A percentile compares a stretch with the other conserved stretches of the same genome.
Conservation (phyloP, 2,329 filamentous ascomycete genomes). For the Beauveria asiatica region DNA sequence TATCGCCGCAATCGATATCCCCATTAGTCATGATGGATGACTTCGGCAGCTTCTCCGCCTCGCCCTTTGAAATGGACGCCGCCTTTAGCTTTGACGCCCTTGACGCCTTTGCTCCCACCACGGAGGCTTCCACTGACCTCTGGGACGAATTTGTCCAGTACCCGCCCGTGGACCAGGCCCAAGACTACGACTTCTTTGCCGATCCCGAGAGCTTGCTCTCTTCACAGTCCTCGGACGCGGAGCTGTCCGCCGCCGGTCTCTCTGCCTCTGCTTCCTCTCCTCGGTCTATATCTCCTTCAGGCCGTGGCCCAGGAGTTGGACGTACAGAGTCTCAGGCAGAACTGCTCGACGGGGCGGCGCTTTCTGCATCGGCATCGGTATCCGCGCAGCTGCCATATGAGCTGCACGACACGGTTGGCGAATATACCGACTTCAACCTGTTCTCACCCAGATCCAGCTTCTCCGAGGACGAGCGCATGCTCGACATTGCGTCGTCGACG, state of each 20-base stretch:
- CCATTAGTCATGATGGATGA: not conserved
- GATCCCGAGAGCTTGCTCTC: conserved; percentile 35
- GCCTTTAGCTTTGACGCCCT: conserved; percentile 7
- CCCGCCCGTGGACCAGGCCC: conserved; percentile 25
- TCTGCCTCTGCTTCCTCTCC: conserved; percentile 17
- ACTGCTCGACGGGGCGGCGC: not conserved
- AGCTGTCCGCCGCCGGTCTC: conserved; percentile 13
- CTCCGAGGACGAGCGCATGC: conserved; percentile 40
- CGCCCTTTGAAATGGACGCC: conserved; percentile 16
- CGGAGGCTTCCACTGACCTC: conserved; percentile 18
- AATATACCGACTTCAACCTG: conserved; percentile 48
- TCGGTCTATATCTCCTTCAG: conserved; percentile 4
- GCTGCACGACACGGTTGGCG: conserved; percentile 13
- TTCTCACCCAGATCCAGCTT: conserved; percentile 42
- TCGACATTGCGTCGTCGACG: conserved; percentile 19
- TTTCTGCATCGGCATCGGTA: not conserved
- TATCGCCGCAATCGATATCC: conserved; percentile 4
- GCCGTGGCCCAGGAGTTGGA: conserved; percentile 6
- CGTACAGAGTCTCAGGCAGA: conserved; percentile 8
- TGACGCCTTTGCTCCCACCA: conserved; percentile 14
- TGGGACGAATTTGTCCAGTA: conserved; percentile 42
- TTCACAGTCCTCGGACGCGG: conserved; percentile 23
- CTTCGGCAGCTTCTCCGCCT: not conserved
- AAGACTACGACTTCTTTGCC: conserved; percentile 38
- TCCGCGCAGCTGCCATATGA: conserved; percentile 32